Percentiles rank a stretch among this genome's conserved stretches.
phyloP scores from a whole-genome alignment of 257 asterid species.

The Nicotiana otophora region DNA sequence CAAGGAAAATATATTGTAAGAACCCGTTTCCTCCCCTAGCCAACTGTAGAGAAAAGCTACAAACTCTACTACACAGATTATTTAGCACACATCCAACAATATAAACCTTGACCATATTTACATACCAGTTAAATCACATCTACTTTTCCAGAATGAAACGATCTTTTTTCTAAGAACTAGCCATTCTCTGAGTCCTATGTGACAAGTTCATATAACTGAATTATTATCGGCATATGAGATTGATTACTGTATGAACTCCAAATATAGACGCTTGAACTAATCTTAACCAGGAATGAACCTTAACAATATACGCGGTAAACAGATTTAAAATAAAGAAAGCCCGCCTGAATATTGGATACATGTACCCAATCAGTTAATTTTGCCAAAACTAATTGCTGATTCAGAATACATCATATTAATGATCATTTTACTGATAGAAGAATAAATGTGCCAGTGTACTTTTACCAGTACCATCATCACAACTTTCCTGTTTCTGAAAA shows the following conservation, averaged over 20 bases:
- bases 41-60: not conserved
- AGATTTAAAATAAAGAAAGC: not conserved
- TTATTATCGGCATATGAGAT: not conserved
- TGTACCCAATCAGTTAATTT: constrained; percentile 2
- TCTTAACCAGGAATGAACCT: not conserved
- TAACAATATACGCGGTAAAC: not conserved
- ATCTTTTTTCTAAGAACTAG: not conserved
- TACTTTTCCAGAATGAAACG: not conserved
- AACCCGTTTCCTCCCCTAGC: not conserved
- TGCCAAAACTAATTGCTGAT: constrained; percentile 3
- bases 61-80: not conserved
- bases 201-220: not conserved
- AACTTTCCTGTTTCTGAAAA: not conserved
- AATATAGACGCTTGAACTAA: not conserved
- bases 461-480: not conserved
- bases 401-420: not conserved
- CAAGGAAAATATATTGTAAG: not conserved
- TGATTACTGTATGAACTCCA: not conserved
- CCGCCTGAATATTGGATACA: not conserved
- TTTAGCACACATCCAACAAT: not conserved
- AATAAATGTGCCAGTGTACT: not conserved
- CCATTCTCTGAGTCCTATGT: not conserved
- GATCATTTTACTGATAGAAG: not conserved
- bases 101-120: not conserved
- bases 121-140: not conserved